phyloP scores from a whole-genome alignment of 257 asterid genomes.

The Verbena officinalis region DNA sequence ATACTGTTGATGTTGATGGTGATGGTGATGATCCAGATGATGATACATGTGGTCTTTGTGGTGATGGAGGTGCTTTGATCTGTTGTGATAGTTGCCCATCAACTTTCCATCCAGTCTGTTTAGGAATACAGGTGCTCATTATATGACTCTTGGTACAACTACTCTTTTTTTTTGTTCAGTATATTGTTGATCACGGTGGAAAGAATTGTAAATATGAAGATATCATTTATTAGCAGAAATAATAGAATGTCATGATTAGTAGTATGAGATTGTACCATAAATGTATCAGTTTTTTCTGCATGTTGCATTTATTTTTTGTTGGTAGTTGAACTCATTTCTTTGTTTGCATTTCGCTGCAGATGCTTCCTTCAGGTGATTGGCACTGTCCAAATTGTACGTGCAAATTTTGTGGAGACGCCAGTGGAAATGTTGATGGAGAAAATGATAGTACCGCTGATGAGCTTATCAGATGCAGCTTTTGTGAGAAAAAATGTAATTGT shows the following conservation, averaged over 20 bases:
- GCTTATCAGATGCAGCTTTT: slow-evolving; percentile 62
- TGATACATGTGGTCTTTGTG: slow-evolving; percentile 90
- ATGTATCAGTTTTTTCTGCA: too few species aligned
- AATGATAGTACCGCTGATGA: slow-evolving; percentile 39
- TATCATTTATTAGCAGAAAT: slow-evolving; percentile 4
- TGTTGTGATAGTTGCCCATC: slow-evolving; percentile 98
- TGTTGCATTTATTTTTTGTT: slow-evolving; percentile 15
- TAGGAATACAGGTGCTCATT: slow-evolving; percentile 68
- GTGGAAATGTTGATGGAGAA: slow-evolving; percentile 40
- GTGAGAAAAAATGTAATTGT: slow-evolving; percentile 79
- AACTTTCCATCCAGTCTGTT: slow-evolving; percentile 83
- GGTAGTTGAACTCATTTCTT: slow-evolving; percentile 22
- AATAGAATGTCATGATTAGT: slow-evolving; percentile 1
- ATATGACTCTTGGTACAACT: slow-evolving; percentile 1
- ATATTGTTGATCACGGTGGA: neutral
- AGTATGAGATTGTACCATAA: slow-evolving; percentile 2
- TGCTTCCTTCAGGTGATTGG: slow-evolving; percentile 92
- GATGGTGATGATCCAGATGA: slow-evolving; percentile 89
- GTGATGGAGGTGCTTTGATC: slow-evolving; percentile 94
- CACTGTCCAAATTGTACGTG: slow-evolving; percentile 88
- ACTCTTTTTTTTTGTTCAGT: slow-evolving; percentile 10
- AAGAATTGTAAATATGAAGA: neutral
- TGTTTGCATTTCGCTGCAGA: slow-evolving; percentile 45
- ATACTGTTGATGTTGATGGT: slow-evolving; percentile 54
- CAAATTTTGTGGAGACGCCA: slow-evolving; percentile 69